A percentile compares a stretch with the other conserved stretches of the same genome.
Conservation (phyloP, 768 basidiomycete genomes). For the Leccinum barrowsii region DNA sequence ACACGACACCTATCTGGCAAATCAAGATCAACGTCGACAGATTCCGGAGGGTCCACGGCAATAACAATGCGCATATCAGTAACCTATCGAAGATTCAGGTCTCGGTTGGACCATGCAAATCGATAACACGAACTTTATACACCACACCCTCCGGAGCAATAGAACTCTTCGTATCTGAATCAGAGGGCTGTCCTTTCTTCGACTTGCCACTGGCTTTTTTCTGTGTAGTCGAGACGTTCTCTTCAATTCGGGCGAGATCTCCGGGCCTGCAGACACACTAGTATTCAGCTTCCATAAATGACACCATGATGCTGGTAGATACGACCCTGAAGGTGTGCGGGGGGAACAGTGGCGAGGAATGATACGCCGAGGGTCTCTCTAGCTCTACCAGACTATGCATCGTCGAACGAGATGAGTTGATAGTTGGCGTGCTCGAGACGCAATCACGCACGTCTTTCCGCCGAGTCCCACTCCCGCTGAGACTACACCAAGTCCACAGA, state of each 20-base stretch:
- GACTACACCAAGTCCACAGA: constrained; percentile 68
- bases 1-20: constrained; percentile 82
- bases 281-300: constrained; percentile 8
- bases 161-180: constrained; percentile 36
- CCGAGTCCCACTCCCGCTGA: constrained; percentile 83
- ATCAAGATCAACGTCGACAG: constrained; percentile 61
- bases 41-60: constrained; percentile 66
- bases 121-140: constrained; percentile 56
- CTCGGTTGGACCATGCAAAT: not conserved
- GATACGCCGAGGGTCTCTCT: constrained; percentile 78
- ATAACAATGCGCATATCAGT: constrained; percentile 80
- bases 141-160: constrained; percentile 73
- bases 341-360: constrained; percentile 66
- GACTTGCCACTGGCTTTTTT: constrained; percentile 44
- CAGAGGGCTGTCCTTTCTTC: constrained; percentile 37
- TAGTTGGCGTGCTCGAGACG: not conserved
- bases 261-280: constrained; percentile 55
- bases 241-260: constrained; percentile 84
- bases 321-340: constrained; percentile 80
- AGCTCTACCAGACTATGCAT: constrained; percentile 78
- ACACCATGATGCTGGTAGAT: not conserved
- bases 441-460: constrained; percentile 72
- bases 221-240: constrained; percentile 48
- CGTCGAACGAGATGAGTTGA: constrained; percentile 22
- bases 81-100: constrained; percentile 43